phyloP scores from a whole-genome alignment of 1,139 yeast genomes.

The Casaregolazyma lundiana region DNA sequence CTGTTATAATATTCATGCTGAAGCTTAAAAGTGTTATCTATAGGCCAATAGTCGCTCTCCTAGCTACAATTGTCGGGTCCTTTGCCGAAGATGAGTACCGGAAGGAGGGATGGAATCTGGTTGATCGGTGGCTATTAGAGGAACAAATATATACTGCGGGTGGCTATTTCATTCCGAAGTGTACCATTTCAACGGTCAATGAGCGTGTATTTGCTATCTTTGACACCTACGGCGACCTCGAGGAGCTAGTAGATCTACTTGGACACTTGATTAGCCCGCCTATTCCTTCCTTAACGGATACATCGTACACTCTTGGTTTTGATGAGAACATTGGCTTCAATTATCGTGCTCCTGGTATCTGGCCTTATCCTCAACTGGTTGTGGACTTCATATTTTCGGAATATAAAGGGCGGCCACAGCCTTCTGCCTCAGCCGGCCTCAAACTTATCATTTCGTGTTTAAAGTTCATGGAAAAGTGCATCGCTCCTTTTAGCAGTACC shows the following conservation, averaged over 20 bases:
- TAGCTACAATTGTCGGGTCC: constrained; percentile 51
- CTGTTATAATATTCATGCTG: constrained; percentile 44
- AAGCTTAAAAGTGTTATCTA: constrained; percentile 48
- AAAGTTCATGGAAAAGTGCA: constrained; percentile 47
- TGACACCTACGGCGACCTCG: constrained; percentile 17
- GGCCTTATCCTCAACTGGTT: constrained; percentile 77
- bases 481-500: constrained; percentile 50
- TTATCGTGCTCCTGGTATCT: constrained; percentile 62
- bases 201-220: constrained; percentile 31
- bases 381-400: constrained; percentile 57
- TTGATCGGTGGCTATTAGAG: constrained; percentile 73
- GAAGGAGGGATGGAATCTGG: constrained; percentile 57
- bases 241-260: constrained; percentile 9
- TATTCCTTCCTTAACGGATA: constrained; percentile 22
- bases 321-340: constrained; percentile 62
- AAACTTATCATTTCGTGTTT: constrained; percentile 53
- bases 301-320: constrained; percentile 41
- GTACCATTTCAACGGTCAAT: constrained; percentile 24
- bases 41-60: constrained; percentile 49
- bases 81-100: constrained; percentile 38
- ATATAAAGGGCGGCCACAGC: constrained; percentile 16
- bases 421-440: constrained; percentile 24
- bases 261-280: constrained; percentile 48
- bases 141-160: constrained; percentile 18
- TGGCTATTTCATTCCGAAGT: constrained; percentile 4